Conservation (phyloP, 2,329 filamentous ascomycete genomes). For the Teratosphaeria nubilosa region DNA sequence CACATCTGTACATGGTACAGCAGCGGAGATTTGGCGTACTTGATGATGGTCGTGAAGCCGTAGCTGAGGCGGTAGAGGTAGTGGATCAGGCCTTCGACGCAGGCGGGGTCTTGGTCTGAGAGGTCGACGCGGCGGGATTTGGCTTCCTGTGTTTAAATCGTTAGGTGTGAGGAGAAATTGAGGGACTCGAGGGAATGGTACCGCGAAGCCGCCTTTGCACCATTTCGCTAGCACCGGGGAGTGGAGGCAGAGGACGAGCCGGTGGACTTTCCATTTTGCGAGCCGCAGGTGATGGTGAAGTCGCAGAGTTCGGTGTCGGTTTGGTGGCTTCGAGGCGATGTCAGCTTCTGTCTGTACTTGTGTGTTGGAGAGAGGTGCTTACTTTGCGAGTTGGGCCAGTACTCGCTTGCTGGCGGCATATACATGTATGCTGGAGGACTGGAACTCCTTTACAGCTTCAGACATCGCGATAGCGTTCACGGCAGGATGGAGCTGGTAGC, state of each 20-base stretch:
- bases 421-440: too few relatives aligned
- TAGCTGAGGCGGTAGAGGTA: constrained; percentile 1
- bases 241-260: constrained; percentile 10
- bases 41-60: neutral
- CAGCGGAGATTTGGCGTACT: neutral
- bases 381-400: neutral
- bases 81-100: neutral
- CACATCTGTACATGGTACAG: neutral
- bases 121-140: neutral
- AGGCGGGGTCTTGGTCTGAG: neutral
- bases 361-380: neutral
- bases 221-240: constrained; percentile 10
- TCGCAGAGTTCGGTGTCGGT: constrained; percentile 3
- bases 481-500: too few relatives aligned
- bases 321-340: neutral
- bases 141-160: neutral
- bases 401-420: too few relatives aligned
- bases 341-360: neutral
- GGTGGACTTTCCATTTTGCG: constrained; percentile 9
- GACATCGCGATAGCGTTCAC: too few relatives aligned
- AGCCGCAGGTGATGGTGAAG: constrained; percentile 9
- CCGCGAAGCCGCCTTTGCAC: neutral
- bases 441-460: too few relatives aligned
- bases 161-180: neutral
- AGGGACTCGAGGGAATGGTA: neutral